Base-by-base conservation (phyloP, 2,329 filamentous ascomycete genomes). In the Blastomyces gilchristii region DNA sequence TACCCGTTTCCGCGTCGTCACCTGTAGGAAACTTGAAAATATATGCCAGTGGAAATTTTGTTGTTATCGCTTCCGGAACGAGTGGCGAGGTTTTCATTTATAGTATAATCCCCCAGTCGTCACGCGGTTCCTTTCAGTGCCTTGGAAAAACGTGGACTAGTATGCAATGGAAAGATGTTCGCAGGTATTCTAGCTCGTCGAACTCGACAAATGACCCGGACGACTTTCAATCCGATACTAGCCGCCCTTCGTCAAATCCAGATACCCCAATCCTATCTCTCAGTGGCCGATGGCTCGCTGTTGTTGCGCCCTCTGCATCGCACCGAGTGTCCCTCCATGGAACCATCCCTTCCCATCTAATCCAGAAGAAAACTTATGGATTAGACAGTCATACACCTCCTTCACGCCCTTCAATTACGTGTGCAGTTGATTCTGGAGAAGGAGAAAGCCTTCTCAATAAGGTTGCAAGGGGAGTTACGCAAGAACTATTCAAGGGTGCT, bases 101-200 rank as follows among this genome's bases (percentile, higher is more conserved):
- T 82, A 72, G 79, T 41, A 66, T 74, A 61, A 68, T 65, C 47
- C 65, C 63, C 31, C 67, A 67, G 56, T 68, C 67, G 16, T 63
- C 65, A 18, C 63, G 65, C 12, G 67, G 65, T 41, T 64, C 66
- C 16, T 87, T 85, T 71, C 78, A 80, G 64, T 97, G 91, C 69
- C 80, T 94, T 62, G 92, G 88, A 25, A 99, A 99, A 76, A 78
- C 95, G 22, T 99, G 94, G 94, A 97, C 94, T 0, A 87, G 86
- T 54, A 79, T 96, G 37, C 90, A 94, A 71, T 83, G 73, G 16
- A 72, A 71, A 53, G 72, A 77, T 60, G 66, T 69, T 37, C 73
- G 78, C 58, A 74, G 78, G 63, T 76, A 79, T 63, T 81, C 79
- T 14, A 74, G 74, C 14, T 80, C 79, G 25, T 79, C 77, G 14